Base-by-base conservation (phyloP, 768 basidiomycete species). In the Boletus subcaerulescens region DNA sequence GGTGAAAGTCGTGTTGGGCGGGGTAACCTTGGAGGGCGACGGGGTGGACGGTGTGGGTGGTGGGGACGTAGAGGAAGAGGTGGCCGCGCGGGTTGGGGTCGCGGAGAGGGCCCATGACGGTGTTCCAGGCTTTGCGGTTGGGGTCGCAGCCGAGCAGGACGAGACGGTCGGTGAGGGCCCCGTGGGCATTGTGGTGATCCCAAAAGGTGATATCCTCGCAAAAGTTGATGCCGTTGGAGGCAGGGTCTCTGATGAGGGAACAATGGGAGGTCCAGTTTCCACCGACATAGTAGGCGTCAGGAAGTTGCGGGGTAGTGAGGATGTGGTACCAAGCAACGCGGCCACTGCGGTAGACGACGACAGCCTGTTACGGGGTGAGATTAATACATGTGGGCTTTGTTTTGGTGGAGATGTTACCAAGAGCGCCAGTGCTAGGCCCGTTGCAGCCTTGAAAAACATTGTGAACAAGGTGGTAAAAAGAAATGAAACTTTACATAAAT, bases 131-230 rank as follows among this genome's bases (percentile, higher is more conserved):
- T 57, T 77, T 77, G 69, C 76, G 77, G 48, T 62, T 68, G 3
- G 76, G 75, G 51, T 79, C 77, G 33, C 77, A 79, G 24, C 69
- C 69, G 24, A 75, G 46, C 1, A 79, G 63, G 8, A 87, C 67
- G 26, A 74, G 71, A 49, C 80, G 79, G 51, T 78, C 65, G n/a
- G 69, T 58, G 29, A 78, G 64, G 6, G 66, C 64, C 22, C 75
- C 79, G 7, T 65, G 44, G 5, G 56, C 59, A 57, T 79, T 77
- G 47, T 71, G 70, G n/a, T 78, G 65, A 54, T 87, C 84, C 87
- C 87, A 89, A 55, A 84, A 82, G 3, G 73, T 69, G 31, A 74
- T 81, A 60, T 89, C 87, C 64, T 89, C 88, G 65, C 88, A 89
- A 58, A 79, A 72, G 12, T 65, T 68, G 49, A 77, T 66, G 54